These are phyloP conservation scores for Papiliotrema terrestris DNA, from an alignment of 1,284 basidiomycete genomes.

Conservation along the genomic window DNA sequence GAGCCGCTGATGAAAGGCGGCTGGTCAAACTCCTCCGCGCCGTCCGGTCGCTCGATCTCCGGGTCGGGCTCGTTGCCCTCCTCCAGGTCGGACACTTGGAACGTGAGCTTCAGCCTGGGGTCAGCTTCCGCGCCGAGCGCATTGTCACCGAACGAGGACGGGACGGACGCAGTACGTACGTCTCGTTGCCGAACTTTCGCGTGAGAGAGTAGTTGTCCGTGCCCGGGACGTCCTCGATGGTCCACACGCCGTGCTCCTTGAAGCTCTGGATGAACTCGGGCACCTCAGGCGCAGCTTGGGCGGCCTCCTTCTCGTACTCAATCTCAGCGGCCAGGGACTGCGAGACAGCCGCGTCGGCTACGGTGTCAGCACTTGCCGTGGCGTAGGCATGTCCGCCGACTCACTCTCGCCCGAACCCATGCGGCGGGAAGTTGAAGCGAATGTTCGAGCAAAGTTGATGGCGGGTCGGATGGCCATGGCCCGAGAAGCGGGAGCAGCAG, in stretches of 20 bases:
- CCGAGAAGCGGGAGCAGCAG: slow-evolving; percentile 2
- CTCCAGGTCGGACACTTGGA: slow-evolving; percentile 49
- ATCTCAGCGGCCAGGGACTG: slow-evolving; percentile 79
- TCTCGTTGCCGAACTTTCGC: slow-evolving; percentile 87
- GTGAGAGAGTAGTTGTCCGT: slow-evolving; percentile 78
- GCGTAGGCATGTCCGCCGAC: slow-evolving; percentile 9
- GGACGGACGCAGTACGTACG: slow-evolving; percentile 54
- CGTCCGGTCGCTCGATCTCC: slow-evolving; percentile 33
- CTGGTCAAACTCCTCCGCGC: slow-evolving; percentile 49
- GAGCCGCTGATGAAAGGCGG: slow-evolving; percentile 52
- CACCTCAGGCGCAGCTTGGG: slow-evolving; percentile 50
- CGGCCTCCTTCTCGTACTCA: slow-evolving; percentile 71
- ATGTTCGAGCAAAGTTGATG: slow-evolving; percentile 19
- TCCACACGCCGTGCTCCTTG: slow-evolving; percentile 71
- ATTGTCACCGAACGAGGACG: neutral
- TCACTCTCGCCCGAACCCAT: slow-evolving; percentile 43
- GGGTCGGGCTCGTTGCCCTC: slow-evolving; percentile 17
- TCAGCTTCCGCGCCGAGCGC: slow-evolving; percentile 5
- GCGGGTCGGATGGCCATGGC: slow-evolving; percentile 13
- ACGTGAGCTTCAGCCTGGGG: slow-evolving; percentile 45
- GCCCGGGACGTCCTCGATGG: slow-evolving; percentile 70
- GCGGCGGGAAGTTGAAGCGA: slow-evolving; percentile 32
- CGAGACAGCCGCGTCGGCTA: slow-evolving; percentile 53
- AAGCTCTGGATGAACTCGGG: slow-evolving; percentile 80
- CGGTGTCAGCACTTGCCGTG: too few relatives aligned